Evolutionary conservation across 305 asterid genomes (phyloP).

Genomic region (Euphrasia arctica): DNA sequence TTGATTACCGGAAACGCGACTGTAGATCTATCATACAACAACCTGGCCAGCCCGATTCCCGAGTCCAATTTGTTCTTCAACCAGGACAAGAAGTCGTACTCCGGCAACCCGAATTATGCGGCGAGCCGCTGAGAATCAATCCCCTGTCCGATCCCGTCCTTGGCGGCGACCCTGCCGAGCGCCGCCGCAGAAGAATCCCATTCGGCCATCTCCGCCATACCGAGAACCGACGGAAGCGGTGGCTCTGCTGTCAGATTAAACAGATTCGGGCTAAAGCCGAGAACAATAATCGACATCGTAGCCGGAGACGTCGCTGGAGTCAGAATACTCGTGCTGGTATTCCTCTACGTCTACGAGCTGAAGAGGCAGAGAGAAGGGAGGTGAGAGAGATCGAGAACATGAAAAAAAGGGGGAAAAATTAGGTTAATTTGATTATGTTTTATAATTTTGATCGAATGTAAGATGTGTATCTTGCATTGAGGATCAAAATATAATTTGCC

Average conservation of each 20-base stretch:
- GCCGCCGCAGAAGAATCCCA: constrained; percentile 56
- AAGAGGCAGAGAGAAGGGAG: constrained; percentile 53
- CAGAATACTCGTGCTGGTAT: constrained; percentile 40
- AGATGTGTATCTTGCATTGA: too few relatives aligned
- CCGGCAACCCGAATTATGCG: constrained; percentile 77
- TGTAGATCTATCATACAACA: constrained; percentile 76
- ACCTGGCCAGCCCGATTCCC: constrained; percentile 69
- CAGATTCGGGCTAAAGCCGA: constrained; percentile 35
- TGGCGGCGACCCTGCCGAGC: constrained; percentile 42
- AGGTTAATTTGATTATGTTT: too few relatives aligned
- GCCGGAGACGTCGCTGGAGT: constrained; percentile 65
- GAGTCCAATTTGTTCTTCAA: constrained; percentile 36
- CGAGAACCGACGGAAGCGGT: constrained; percentile 39
- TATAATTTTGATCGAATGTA: too few relatives aligned
- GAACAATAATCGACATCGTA: constrained; percentile 60
- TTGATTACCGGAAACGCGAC: too few relatives aligned
- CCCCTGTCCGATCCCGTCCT: constrained; percentile 63
- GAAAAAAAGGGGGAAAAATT: too few relatives aligned
- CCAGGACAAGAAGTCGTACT: too few relatives aligned
- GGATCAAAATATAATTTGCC: too few relatives aligned
- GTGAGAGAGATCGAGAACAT: too few relatives aligned
- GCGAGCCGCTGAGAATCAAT: constrained; percentile 49
- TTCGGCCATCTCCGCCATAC: constrained; percentile 85
- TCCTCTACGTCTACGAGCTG: constrained; percentile 43
- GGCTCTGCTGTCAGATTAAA: constrained; percentile 28